phyloP scores from a whole-genome alignment of 169 alveolate genomes.

The Plasmodium coatneyi region DNA sequence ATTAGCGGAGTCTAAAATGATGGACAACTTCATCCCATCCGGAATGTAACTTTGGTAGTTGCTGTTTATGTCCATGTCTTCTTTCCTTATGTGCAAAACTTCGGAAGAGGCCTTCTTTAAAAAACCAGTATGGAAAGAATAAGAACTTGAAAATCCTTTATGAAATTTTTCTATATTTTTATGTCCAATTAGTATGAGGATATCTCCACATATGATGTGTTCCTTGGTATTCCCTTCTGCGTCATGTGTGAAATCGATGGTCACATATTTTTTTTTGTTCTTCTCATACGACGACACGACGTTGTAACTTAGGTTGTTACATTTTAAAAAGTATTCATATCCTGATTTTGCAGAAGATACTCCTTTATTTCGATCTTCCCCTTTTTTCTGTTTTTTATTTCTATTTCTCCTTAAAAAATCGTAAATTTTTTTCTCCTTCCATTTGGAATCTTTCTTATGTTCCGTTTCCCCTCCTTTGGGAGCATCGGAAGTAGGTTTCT shows the following conservation, averaged over 20 bases:
- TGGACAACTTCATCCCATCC: constrained; percentile 51
- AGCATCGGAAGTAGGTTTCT: not conserved
- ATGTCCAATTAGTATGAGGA: constrained; percentile 78
- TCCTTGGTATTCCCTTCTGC: constrained; percentile 79
- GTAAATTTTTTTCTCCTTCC: constrained; percentile 10
- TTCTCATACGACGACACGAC: constrained; percentile 69
- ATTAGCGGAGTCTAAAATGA: constrained; percentile 44
- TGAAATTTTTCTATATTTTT: constrained; percentile 71
- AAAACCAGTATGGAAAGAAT: constrained; percentile 83
- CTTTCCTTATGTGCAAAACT: constrained; percentile 64
- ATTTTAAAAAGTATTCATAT: constrained; percentile 65
- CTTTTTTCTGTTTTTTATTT: constrained; percentile 9
- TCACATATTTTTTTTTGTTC: constrained; percentile 69
- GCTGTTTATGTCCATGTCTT: constrained; percentile 73
- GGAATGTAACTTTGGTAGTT: constrained; percentile 71
- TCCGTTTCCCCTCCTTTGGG: not conserved
- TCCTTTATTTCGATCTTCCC: constrained; percentile 7
- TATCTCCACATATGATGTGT: constrained; percentile 80
- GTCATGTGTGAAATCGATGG: constrained; percentile 79
- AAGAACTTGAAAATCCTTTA: constrained; percentile 78
- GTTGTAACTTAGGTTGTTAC: constrained; percentile 51
- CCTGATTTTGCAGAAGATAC: constrained; percentile 12
- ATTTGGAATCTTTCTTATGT: not conserved
- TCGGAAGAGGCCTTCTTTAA: constrained; percentile 41
- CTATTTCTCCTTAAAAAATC: constrained; percentile 4